These are phyloP conservation scores for Posidonia australis DNA, from an alignment of 106 monocot species.

Conservation along the genomic window DNA sequence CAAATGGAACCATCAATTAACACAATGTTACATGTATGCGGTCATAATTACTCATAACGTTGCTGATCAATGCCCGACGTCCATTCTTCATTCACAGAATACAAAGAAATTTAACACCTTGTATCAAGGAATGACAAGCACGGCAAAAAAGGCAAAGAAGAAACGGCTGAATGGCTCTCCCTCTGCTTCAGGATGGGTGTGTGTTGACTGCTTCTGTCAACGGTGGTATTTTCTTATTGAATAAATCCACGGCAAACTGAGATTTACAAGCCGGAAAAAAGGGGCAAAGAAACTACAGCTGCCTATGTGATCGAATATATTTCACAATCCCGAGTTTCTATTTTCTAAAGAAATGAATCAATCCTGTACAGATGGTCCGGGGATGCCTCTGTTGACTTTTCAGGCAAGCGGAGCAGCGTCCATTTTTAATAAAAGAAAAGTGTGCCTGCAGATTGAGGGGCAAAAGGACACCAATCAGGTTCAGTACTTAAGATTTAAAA, in stretches of 20 bases:
- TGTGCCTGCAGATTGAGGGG: neutral
- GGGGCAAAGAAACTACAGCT: conserved; percentile 2
- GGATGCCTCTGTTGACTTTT: too few species aligned
- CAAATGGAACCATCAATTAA: too few species aligned
- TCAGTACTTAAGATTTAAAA: too few species aligned
- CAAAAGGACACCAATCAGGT: neutral
- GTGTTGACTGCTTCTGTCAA: neutral
- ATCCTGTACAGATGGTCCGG: neutral
- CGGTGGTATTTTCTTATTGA: neutral
- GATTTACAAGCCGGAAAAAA: conserved; percentile 3
- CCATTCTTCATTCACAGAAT: too few species aligned
- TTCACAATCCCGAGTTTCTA: neutral
- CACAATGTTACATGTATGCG: too few species aligned
- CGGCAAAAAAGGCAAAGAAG: too few species aligned
- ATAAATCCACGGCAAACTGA: conserved; percentile 5
- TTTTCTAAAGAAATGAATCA: conserved; percentile 2
- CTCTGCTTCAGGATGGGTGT: neutral
- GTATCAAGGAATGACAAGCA: too few species aligned
- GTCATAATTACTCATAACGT: too few species aligned
- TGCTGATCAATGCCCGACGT: too few species aligned
- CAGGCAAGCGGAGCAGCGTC: neutral
- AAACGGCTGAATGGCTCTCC: too few species aligned
- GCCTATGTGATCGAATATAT: conserved; percentile 5
- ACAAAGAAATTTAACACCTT: too few species aligned
- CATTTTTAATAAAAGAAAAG: neutral